phyloP scores from a whole-genome alignment of 148 eudicot species.

The Bassia scoparia region DNA sequence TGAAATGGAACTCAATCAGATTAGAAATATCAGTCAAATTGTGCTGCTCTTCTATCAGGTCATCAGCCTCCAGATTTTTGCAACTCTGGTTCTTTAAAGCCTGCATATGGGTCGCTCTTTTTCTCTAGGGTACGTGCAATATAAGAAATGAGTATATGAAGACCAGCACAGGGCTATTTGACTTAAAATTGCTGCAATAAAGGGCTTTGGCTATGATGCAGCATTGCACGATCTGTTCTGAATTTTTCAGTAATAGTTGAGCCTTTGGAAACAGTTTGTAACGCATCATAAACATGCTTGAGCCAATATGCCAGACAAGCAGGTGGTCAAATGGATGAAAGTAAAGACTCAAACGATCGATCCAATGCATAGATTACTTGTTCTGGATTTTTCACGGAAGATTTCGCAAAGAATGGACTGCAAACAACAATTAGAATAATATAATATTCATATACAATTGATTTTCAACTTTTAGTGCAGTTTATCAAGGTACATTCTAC shows the following conservation, averaged over 20 bases:
- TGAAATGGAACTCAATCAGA: slow-evolving; percentile 22
- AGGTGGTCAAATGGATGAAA: slow-evolving; percentile 88
- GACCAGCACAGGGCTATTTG: slow-evolving; percentile 72
- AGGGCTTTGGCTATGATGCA: slow-evolving; percentile 65
- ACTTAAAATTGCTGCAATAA: slow-evolving; percentile 54
- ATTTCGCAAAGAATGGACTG: slow-evolving; percentile 99
- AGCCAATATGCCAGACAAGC: slow-evolving; percentile 71
- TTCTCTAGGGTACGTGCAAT: slow-evolving; percentile 74
- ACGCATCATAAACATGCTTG: slow-evolving; percentile 72
- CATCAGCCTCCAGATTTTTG: slow-evolving; percentile 43
- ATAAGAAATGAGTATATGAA: slow-evolving; percentile 73
- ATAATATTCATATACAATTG: no score
- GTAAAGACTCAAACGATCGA: slow-evolving; percentile 73
- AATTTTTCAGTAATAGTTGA: slow-evolving; percentile 45
- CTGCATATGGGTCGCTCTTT: slow-evolving; percentile 60
- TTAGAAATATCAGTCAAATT: slow-evolving; percentile 24
- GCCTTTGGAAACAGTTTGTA: slow-evolving; percentile 53
- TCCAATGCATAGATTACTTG: slow-evolving; percentile 86
- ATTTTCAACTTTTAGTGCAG: no score
- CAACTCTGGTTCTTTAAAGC: slow-evolving; percentile 59
- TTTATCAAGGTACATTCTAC: not conserved
- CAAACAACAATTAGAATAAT: slow-evolving; percentile 16
- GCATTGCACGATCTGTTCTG: slow-evolving; percentile 67
- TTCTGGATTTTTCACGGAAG: slow-evolving; percentile 80
- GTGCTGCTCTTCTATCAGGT: slow-evolving; percentile 20